phyloP scores from a whole-genome alignment of 2,329 filamentous ascomycete genomes.

The Cordyceps cicadae region DNA sequence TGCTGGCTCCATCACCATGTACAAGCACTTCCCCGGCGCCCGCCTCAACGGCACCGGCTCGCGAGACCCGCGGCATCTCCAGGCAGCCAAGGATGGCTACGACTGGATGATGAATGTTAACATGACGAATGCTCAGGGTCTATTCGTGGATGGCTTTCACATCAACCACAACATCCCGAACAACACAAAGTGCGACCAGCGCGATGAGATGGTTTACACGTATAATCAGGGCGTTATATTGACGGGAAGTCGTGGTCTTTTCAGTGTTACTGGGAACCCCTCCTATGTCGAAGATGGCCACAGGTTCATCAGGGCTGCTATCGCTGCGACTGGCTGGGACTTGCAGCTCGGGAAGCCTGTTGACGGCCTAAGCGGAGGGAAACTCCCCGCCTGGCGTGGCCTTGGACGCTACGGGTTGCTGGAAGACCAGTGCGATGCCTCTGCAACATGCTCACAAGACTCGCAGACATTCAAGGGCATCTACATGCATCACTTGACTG shows the following conservation, averaged over 20 bases:
- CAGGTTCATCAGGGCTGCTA: slow-evolving; percentile 62
- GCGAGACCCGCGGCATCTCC: slow-evolving; percentile 57
- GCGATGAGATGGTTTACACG: slow-evolving; percentile 86
- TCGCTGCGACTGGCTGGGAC: slow-evolving; percentile 71
- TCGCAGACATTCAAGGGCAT: slow-evolving; percentile 90
- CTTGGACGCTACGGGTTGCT: slow-evolving; percentile 72
- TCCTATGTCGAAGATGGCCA: slow-evolving; percentile 74
- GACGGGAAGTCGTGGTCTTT: slow-evolving; percentile 72
- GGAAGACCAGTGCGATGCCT: slow-evolving; percentile 75
- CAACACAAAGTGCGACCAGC: slow-evolving; percentile 66
- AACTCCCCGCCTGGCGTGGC: slow-evolving; percentile 56
- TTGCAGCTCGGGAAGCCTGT: slow-evolving; percentile 32
- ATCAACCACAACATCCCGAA: slow-evolving; percentile 54
- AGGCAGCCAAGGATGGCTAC: slow-evolving; percentile 70
- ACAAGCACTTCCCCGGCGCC: slow-evolving; percentile 79
- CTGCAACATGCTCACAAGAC: slow-evolving; percentile 69
- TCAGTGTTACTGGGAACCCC: slow-evolving; percentile 64
- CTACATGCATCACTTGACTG: slow-evolving; percentile 79
- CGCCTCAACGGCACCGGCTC: slow-evolving; percentile 60
- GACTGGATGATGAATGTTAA: slow-evolving; percentile 69
- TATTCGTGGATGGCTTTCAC: slow-evolving; percentile 86
- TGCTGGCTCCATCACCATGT: slow-evolving; percentile 79
- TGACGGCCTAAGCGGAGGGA: slow-evolving; percentile 30
- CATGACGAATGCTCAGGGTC: slow-evolving; percentile 68
- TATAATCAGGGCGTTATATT: slow-evolving; percentile 93